Conservation (phyloP, 257 asterid species). For the Eucommia ulmoides region DNA sequence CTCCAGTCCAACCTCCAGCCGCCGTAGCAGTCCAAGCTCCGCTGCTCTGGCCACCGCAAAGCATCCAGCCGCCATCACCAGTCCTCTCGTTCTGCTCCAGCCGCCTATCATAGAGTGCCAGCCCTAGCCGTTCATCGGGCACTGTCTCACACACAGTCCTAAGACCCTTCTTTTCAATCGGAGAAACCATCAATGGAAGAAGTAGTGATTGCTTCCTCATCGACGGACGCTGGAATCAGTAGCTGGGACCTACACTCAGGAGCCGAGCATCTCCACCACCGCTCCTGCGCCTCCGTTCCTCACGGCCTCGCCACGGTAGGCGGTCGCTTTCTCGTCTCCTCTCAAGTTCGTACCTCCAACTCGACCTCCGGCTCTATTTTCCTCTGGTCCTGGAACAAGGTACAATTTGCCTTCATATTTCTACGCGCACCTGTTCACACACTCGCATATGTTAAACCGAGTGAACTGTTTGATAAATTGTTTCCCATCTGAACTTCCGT, state of each 20-base stretch:
- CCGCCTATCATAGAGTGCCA: too few relatives aligned
- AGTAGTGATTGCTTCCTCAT: constrained; percentile 70
- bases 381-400: constrained; percentile 94
- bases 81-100: too few relatives aligned
- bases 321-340: constrained; percentile 66
- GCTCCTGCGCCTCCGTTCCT: constrained; percentile 61
- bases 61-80: too few relatives aligned
- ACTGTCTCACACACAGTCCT: too few relatives aligned
- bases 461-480: constrained; percentile 16
- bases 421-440: too few relatives aligned
- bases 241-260: constrained; percentile 89
- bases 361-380: constrained; percentile 53
- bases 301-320: constrained; percentile 63
- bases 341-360: constrained; percentile 67
- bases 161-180: too few relatives aligned
- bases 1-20: too few relatives aligned
- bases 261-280: constrained; percentile 51
- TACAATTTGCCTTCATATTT: too few relatives aligned
- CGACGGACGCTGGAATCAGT: constrained; percentile 74
- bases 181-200: constrained; percentile 42
- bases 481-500: constrained; percentile 2
- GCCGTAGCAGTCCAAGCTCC: too few relatives aligned
- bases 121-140: too few relatives aligned
- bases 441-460: too few relatives aligned
- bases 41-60: too few relatives aligned